Base-by-base conservation (phyloP, 2,329 filamentous ascomycete species). In the Epichloe typhina region DNA sequence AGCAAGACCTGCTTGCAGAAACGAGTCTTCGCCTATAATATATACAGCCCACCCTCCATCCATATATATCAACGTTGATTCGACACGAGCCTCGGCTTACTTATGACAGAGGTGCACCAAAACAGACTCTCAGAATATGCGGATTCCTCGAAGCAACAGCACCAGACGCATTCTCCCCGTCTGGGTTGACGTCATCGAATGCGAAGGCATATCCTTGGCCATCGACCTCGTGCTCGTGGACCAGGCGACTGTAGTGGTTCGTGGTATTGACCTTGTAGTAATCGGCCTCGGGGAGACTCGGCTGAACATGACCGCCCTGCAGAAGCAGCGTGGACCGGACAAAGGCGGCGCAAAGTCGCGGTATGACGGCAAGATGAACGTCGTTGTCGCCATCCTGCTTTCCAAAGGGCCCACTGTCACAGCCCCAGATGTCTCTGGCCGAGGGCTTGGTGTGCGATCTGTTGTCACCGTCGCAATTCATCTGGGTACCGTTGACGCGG, bases 101-200 rank as follows among this genome's bases (percentile, higher is more conserved):
- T 45, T 31, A 50, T n/a, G 26, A 17, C 4, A 52, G 56, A 9
- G 58, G 54, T 35, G 36, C 53, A 33, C 63, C 63, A 7, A 64
- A 50, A 33, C 58, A 66, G 19, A 69, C 56, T 1, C 58, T 64
- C 51, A 68, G 51, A 12, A 46, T 56, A 3, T 59, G 51, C 0
- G 61, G 59, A 9, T 46, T 52, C 1, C 56, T 58, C 1, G 63
- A 62, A 0, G 58, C 47, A 15, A 69, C 59, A 13, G 61, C 53
- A 0, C 66, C 68, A 1, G 68, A 68, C 3, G 76, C 74, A 59
- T 83, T 77, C 55, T 72, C 66, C 17, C 72, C 77, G 53, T 72
- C 68, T 0, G 79, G 74, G 50, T 78, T 76, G 17, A 86, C 82
- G 60, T 86, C 82, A 58, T 86, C 82, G 56, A 84, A 86, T 0